Conservation (phyloP, 2,329 filamentous ascomycete species). For the Aspergillus sp. region DNA sequence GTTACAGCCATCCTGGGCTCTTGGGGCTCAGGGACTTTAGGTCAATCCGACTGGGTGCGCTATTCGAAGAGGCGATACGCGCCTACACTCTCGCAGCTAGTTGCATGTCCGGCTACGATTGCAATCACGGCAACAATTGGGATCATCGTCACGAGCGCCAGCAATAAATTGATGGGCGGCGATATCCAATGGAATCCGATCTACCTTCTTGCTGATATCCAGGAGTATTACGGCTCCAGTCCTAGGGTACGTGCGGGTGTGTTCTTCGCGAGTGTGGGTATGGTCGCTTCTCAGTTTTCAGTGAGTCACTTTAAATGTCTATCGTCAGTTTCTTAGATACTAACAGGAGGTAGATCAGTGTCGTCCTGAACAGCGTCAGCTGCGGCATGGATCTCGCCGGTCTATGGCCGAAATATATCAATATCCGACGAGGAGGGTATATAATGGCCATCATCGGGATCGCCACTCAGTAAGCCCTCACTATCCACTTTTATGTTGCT, state of each 20-base stretch:
- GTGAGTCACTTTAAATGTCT: constrained; percentile 6
- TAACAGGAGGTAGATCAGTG: constrained; percentile 43
- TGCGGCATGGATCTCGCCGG: constrained; percentile 56
- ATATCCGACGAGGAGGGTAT: constrained; percentile 56
- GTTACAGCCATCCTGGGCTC: constrained; percentile 2
- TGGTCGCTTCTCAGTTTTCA: constrained; percentile 48
- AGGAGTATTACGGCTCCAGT: constrained; percentile 1
- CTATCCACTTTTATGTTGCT: neutral
- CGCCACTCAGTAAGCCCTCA: neutral
- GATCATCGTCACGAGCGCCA: neutral
- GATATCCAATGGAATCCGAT: constrained; percentile 9
- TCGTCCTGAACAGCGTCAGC: constrained; percentile 4
- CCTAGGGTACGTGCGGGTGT: constrained; percentile 1
- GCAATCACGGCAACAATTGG: constrained; percentile 2
- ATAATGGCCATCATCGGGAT: constrained; percentile 11
- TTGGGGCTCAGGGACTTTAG: neutral
- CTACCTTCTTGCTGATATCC: constrained; percentile 3
- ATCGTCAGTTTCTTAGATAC: constrained; percentile 24
- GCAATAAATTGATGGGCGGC: neutral
- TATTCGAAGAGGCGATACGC: constrained; percentile 6
- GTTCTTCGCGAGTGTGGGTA: constrained; percentile 6
- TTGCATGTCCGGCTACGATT: neutral
- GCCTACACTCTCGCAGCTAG: constrained; percentile 2
- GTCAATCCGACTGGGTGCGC: constrained; percentile 1
- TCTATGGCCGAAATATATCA: constrained; percentile 54